phyloP scores from a whole-genome alignment of 257 asterid genomes.

The Nicotiana attenuata region DNA sequence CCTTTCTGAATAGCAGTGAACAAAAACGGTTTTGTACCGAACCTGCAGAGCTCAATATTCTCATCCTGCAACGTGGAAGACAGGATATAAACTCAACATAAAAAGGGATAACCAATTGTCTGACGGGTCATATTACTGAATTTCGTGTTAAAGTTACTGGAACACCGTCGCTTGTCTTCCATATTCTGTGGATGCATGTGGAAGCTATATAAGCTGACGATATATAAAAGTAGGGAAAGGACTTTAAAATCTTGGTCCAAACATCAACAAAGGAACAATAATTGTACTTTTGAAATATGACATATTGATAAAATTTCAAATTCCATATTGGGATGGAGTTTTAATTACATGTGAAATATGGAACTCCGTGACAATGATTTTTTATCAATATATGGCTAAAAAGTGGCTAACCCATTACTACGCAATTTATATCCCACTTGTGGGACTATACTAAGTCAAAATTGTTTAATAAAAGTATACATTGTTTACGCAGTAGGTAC shows the following conservation, averaged over 20 bases:
- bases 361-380: too few species aligned
- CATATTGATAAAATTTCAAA: too few species aligned
- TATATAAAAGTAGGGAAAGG: neutral
- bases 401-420: too few species aligned
- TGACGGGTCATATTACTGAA: slow-evolving; percentile 37
- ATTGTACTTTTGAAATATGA: too few species aligned
- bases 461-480: neutral
- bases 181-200: slow-evolving; percentile 84
- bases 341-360: too few species aligned
- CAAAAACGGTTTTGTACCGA: slow-evolving; percentile 93
- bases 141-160: slow-evolving; percentile 69
- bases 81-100: slow-evolving; percentile 15
- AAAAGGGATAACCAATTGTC: neutral
- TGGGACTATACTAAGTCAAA: neutral
- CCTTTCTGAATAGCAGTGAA: slow-evolving; percentile 82
- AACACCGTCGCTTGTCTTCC: slow-evolving; percentile 84
- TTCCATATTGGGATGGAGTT: too few species aligned
- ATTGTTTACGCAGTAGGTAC: neutral
- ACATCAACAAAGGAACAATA: neutral
- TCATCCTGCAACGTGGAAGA: slow-evolving; percentile 59
- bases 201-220: slow-evolving; percentile 85
- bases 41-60: slow-evolving; percentile 78
- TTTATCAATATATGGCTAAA: too few species aligned
- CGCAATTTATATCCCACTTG: too few species aligned
- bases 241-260: neutral